Base-by-base conservation (phyloP, 2,329 filamentous ascomycete genomes). In the Neofusicoccum sp. region DNA sequence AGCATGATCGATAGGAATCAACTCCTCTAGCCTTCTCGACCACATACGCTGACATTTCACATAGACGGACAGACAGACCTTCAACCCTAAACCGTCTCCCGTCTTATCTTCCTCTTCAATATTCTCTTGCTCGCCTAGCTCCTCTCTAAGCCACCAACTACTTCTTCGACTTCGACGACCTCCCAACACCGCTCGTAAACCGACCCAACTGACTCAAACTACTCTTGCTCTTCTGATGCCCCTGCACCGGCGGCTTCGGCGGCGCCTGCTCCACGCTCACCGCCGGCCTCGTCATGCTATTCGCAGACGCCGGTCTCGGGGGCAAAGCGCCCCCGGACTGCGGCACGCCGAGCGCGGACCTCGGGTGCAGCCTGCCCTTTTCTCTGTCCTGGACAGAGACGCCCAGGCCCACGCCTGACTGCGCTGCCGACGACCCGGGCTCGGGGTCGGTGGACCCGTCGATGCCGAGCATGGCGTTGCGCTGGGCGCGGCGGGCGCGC, bases 401-500 rank as follows among this genome's bases (percentile, higher is more conserved):
- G 38, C 58, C 69, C 65, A 8, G 69, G 63, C 6, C 71, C 4
- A 31, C 36, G 14, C 43, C 44, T 6, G 7, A n/a, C 20, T 66
- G 61, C 14, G 65, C 20, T 68, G 63, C 62, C 67, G 61, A 56
- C 14, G 40, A 45, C 45, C 24, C 33, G n/a, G 26, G 14, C n/a
- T 30, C 33, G 20, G 40, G 31, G 41, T 61, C 59, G 5, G 59
- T 26, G 9, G 49, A 45, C 3, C 43, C 51, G 26, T 54, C 59
- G n/a, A 73, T 72, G 7, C 71, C 73, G 58, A 73, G 70, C 63
- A 78, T 73, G 0, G 75, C 73, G 63, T 77, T 75, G 62, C 86
- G 80, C 69, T 91, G 88, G 11, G 85, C 81, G 58, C 91, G 83
- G 59, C 92, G 84, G 5, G 93, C 89, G 63, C 86, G 87, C 67